These are phyloP conservation scores for Pythium vanterpoolii DNA, from an alignment of 352 stramenopile genomes.

Conservation along the genomic window DNA sequence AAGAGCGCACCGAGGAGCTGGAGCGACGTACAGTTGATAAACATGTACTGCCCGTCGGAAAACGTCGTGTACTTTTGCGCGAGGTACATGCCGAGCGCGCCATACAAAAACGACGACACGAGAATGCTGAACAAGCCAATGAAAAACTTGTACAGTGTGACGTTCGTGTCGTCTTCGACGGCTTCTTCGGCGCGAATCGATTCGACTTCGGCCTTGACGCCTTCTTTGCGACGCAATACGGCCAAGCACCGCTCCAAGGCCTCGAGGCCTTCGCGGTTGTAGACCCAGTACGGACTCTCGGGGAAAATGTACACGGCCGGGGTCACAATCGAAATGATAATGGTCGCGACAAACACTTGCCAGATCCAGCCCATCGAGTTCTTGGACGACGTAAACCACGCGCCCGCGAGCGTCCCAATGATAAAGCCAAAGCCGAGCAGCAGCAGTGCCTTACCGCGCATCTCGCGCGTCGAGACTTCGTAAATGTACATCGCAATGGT, in stretches of 20 bases:
- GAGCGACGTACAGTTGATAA: constrained; percentile 67
- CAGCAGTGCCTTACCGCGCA: constrained; percentile 78
- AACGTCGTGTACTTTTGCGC: constrained; percentile 56
- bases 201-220: constrained; percentile 67
- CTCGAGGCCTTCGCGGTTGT: constrained; percentile 71
- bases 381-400: constrained; percentile 68
- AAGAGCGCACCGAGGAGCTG: constrained; percentile 73
- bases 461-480: constrained; percentile 81
- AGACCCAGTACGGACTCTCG: constrained; percentile 84
- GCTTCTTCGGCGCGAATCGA: constrained; percentile 76
- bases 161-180: constrained; percentile 29
- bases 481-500: constrained; percentile 84
- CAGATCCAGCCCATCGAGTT: constrained; percentile 81
- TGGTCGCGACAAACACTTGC: constrained; percentile 78
- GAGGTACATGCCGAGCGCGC: constrained; percentile 75
- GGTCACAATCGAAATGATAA: constrained; percentile 78
- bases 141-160: constrained; percentile 58
- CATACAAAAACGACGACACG: constrained; percentile 58
- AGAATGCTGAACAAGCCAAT: constrained; percentile 68
- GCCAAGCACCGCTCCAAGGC: constrained; percentile 67
- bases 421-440: constrained; percentile 71
- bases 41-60: constrained; percentile 68
- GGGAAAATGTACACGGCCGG: constrained; percentile 83
- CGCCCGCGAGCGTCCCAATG: constrained; percentile 50
- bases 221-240: constrained; percentile 73